These are phyloP conservation scores for Jaltomata sinuosa DNA, from an alignment of 257 asterid species.

Conservation along the genomic window DNA sequence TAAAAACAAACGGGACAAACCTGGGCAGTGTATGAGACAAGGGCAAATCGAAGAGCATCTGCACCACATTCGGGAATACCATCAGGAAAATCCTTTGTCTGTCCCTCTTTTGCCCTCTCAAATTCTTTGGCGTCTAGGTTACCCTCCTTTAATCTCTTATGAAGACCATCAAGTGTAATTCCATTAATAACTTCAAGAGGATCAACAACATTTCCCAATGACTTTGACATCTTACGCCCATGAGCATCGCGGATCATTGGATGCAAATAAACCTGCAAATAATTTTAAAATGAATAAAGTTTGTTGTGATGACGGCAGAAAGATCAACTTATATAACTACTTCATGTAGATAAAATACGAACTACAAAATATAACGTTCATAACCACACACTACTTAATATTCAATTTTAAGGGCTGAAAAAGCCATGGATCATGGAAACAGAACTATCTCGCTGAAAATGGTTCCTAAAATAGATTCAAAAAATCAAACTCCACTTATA, in stretches of 20 bases:
- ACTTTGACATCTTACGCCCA: slow-evolving; percentile 98
- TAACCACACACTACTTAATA: not conserved
- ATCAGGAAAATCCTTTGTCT: slow-evolving; percentile 72
- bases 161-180: slow-evolving; percentile 59
- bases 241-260: slow-evolving; percentile 98
- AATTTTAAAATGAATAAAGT: not conserved
- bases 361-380: not conserved
- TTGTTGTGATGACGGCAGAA: not conserved
- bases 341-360: not conserved
- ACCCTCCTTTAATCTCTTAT: slow-evolving; percentile 84
- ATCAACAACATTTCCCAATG: slow-evolving; percentile 91
- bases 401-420: not conserved
- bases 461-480: not conserved
- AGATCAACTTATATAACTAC: not conserved
- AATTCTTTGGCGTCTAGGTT: slow-evolving; percentile 82
- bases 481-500: not conserved
- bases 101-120: slow-evolving; percentile 84
- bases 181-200: slow-evolving; percentile 90
- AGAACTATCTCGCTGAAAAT: not conserved
- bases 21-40: slow-evolving; percentile 93
- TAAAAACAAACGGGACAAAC: slow-evolving; percentile 14
- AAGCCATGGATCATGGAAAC: not conserved
- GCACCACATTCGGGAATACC: slow-evolving; percentile 96
- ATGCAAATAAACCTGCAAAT: slow-evolving; percentile 76
- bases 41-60: slow-evolving; percentile 95